Percentiles rank a stretch among this genome's conserved stretches.
These are phyloP conservation scores for Picea glauca DNA, from an alignment of 75 land plant species.

Conservation along the genomic window DNA sequence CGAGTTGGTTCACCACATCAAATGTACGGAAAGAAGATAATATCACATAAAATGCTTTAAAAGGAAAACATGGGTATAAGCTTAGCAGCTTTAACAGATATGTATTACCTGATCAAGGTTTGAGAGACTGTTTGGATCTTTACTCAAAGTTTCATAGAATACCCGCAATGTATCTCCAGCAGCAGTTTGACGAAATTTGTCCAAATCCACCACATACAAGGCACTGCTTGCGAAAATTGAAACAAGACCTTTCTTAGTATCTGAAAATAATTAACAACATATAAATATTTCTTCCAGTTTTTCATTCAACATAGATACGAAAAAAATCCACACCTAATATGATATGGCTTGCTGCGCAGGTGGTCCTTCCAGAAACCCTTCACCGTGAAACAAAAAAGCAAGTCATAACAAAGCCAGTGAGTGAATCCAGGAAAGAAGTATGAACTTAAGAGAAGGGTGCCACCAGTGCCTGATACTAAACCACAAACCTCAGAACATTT, in stretches of 20 bases:
- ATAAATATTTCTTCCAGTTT: constrained; percentile 4
- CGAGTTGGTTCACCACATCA: no score
- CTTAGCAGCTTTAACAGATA: not conserved
- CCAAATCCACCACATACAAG: constrained; percentile 93
- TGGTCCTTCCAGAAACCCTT: constrained; percentile 99
- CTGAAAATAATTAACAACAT: not conserved
- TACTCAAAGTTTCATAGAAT: constrained; percentile 93
- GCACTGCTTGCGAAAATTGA: constrained; percentile 54
- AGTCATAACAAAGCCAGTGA: not conserved
- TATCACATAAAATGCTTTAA: no score
- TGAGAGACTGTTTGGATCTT: constrained; percentile 95
- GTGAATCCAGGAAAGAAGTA: not conserved
- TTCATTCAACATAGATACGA: not conserved
- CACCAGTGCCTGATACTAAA: not conserved
- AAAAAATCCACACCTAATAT: constrained; percentile 62
- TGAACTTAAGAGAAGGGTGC: not conserved
- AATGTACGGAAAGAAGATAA: no score
- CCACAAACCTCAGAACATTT: not conserved
- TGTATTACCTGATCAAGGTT: constrained; percentile 89
- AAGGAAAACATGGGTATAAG: no score
- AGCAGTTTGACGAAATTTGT: constrained; percentile 88
- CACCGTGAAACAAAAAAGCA: constrained; percentile 2
- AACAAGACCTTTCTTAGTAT: not conserved
- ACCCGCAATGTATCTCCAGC: constrained; percentile 95
- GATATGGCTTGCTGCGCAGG: constrained; percentile 89